phyloP scores from a whole-genome alignment of 306 rosid genomes.

The Dalbergia oliveri region DNA sequence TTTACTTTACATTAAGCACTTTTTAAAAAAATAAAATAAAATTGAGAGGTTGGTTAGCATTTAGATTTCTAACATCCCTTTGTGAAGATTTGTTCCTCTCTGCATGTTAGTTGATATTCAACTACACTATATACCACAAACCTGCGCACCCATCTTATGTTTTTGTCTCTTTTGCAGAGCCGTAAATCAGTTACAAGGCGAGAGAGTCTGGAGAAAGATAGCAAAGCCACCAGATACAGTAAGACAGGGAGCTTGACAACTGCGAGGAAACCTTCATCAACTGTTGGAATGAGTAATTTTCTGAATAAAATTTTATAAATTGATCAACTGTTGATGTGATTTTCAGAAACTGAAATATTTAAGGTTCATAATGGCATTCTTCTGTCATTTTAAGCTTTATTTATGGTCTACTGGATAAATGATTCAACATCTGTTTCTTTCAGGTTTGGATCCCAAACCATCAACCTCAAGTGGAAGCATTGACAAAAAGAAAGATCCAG shows the following conservation, averaged over 20 bases:
- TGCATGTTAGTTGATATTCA: not conserved
- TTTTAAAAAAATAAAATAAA: not conserved
- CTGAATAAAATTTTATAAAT: constrained; percentile 16
- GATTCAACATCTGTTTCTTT: constrained; percentile 27
- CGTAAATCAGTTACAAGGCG: not conserved
- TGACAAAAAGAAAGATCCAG: not conserved
- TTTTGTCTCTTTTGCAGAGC: constrained; percentile 28
- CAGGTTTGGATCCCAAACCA: constrained; percentile 12
- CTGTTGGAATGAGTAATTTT: constrained; percentile 31
- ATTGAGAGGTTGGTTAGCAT: constrained; percentile 8
- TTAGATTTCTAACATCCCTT: constrained; percentile 6
- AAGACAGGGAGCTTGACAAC: constrained; percentile 4
- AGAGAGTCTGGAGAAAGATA: not conserved
- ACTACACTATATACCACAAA: too few species aligned
- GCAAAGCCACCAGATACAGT: not conserved
- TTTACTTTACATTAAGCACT: not conserved
- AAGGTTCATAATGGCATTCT: not conserved
- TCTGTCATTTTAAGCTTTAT: constrained; percentile 2
- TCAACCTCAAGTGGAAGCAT: not conserved
- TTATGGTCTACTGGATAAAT: not conserved
- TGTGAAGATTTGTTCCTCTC: constrained; percentile 18
- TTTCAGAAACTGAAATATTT: constrained; percentile 6
- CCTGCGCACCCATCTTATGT: constrained; percentile 3
- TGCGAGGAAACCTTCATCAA: not conserved
- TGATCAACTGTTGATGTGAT: not conserved